Evolutionary conservation across 371 early-diverging fungal genomes (phyloP).

Genomic region (Rhizopus delemar): DNA sequence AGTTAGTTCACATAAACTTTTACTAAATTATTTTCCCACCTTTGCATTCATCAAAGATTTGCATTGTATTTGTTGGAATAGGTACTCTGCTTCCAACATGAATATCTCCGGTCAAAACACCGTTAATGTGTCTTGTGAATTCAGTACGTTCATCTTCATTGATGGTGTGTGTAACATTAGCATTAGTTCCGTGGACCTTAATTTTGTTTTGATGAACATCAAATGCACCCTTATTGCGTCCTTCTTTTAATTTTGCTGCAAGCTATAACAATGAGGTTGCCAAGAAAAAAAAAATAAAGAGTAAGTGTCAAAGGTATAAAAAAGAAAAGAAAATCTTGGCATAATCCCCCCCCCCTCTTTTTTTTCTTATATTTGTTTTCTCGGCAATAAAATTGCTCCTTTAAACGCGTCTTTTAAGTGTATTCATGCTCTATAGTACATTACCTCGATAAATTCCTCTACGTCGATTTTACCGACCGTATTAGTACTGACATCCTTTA

Average conservation of each 20-base stretch:
- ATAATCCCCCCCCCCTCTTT: not conserved
- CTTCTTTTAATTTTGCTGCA: conserved; percentile 60
- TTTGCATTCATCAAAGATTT: conserved; percentile 91
- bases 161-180: conserved; percentile 91
- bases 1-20: not conserved
- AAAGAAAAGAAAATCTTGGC: not conserved
- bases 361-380: not conserved
- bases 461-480: conserved; percentile 75
- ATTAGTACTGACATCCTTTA: conserved; percentile 73
- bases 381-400: not conserved
- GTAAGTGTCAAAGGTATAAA: too few relatives aligned
- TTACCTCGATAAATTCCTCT: conserved; percentile 84
- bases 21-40: conserved; percentile 30
- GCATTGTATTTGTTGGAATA: conserved; percentile 91
- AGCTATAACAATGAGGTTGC: conserved; percentile 10
- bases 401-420: conserved; percentile 1
- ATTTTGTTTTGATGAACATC: conserved; percentile 78
- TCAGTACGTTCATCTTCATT: conserved; percentile 96
- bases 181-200: conserved; percentile 80
- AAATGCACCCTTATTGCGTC: conserved; percentile 58
- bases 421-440: conserved; percentile 2
- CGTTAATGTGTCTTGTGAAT: conserved; percentile 93
- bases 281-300: conserved; percentile 8
- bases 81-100: conserved; percentile 86
- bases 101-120: conserved; percentile 76